Base-by-base conservation (phyloP, 176 grass and related monocot genomes). In the Hyparrhenia diplandra region DNA sequence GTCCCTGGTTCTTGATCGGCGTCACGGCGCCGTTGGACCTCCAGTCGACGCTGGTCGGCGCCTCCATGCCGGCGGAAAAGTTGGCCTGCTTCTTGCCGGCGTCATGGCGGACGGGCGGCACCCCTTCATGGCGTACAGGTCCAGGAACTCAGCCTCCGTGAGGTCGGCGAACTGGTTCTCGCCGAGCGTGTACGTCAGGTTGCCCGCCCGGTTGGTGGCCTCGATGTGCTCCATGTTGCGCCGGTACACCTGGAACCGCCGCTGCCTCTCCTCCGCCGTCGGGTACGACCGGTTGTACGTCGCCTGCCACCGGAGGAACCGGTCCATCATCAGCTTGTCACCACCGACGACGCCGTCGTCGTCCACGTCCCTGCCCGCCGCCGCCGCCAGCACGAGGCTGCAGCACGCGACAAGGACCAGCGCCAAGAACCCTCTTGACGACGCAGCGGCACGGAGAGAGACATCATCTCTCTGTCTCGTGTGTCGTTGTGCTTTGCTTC, bases 121-220 rank as follows among this genome's bases (percentile, higher is more conserved):
- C 37, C 37, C 46, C 51, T 81, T 80, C 64, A 80, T 81, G 14
- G 43, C 16, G 37, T 76, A 84, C 5, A 11, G 47, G 8, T 80
- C 82, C 8, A 81, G 9, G 85, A 93, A 90, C 77, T 93, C 91
- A 78, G 79, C 3, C 54, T 58, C 31, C 4, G 81, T 90, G 65
- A 93, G 77, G 60, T 93, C 87, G 54, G 91, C 62, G 81, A 93
- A 93, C 82, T 85, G 52, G 68, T 93, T 93, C 59, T 90, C 82
- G 20, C 47, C 77, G 9, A 93, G 85, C 74, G 25, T 10, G 78
- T 93, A 90, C 5, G 37, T 85, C 5, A 80, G 81, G 69, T 31
- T 21, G 12, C 49, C 47, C 5, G 11, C 54, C 25, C 35, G 16
- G 71, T 90, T 93, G 13, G 66, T 78, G 32, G 64, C 74, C 3